These are phyloP conservation scores for Pestalotiopsis sp. DNA, from an alignment of 2,329 filamentous ascomycete genomes.

Conservation along the genomic window DNA sequence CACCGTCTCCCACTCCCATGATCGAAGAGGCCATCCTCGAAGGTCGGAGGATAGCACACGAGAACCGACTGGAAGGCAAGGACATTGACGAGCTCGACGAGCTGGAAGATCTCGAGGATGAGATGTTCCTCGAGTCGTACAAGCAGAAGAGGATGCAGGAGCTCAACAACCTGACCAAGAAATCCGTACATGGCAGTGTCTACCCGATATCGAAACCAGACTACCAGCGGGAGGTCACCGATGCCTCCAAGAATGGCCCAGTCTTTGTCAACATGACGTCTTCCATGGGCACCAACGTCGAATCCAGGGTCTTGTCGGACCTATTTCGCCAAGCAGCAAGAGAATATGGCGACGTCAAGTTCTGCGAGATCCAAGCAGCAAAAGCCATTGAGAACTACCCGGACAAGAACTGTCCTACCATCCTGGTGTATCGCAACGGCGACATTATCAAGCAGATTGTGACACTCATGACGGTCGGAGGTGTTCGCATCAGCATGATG, in stretches of 20 bases:
- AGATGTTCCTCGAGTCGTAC: slow-evolving; percentile 86
- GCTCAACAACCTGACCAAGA: slow-evolving; percentile 72
- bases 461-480: slow-evolving; percentile 80
- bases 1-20: slow-evolving; percentile 90
- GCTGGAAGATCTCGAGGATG: slow-evolving; percentile 94
- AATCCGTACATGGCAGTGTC: slow-evolving; percentile 83
- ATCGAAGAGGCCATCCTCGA: slow-evolving; percentile 93
- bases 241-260: slow-evolving; percentile 72
- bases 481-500: slow-evolving; percentile 68
- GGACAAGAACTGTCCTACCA: slow-evolving; percentile 91
- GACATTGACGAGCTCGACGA: slow-evolving; percentile 92
- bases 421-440: slow-evolving; percentile 88
- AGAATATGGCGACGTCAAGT: slow-evolving; percentile 94
- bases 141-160: slow-evolving; percentile 86
- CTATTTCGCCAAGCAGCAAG: slow-evolving; percentile 82
- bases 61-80: slow-evolving; percentile 92
- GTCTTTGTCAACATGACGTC: slow-evolving; percentile 83
- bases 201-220: slow-evolving; percentile 95
- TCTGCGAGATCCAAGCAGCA: slow-evolving; percentile 90
- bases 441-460: slow-evolving; percentile 92
- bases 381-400: slow-evolving; percentile 97
- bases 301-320: slow-evolving; percentile 81
- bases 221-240: slow-evolving; percentile 88
- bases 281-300: slow-evolving; percentile 75
- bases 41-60: slow-evolving; percentile 80